A percentile compares a stretch with the other conserved stretches of the same genome.
Conservation (phyloP, 2,329 filamentous ascomycete genomes). For the Coniochaeta sp. region DNA sequence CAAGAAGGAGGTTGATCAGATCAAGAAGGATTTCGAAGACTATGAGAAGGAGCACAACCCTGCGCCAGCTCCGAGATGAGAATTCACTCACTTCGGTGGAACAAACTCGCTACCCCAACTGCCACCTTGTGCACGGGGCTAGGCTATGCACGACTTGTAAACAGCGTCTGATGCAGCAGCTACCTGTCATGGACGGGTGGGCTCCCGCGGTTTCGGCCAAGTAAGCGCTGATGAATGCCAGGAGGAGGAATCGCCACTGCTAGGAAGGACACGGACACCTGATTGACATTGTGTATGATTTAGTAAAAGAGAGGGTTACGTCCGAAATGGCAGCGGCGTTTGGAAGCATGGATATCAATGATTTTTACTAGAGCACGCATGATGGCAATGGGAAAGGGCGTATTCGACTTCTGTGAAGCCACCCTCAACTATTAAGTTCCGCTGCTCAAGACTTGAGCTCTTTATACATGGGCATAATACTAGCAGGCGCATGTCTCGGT, state of each 20-base stretch:
- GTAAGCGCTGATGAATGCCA: no score
- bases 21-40: slow-evolving; percentile 48
- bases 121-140: neutral
- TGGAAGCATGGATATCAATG: neutral
- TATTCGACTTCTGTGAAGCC: neutral
- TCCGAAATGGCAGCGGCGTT: neutral
- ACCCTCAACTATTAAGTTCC: neutral
- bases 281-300: neutral
- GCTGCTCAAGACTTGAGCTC: neutral
- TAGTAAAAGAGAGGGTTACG: neutral
- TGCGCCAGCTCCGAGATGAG: slow-evolving; percentile 12
- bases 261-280: no score
- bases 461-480: neutral
- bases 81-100: neutral
- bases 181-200: neutral
- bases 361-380: neutral
- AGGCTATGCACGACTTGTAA: neutral
- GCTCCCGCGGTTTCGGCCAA: neutral
- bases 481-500: neutral
- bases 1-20: slow-evolving; percentile 61
- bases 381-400: neutral
- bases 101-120: neutral
- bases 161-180: neutral
- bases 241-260: no score
- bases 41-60: slow-evolving; percentile 46